These are phyloP conservation scores for Astrothelium subdiscretum DNA, from an alignment of 495 filamentous ascomycete species.

Conservation along the genomic window DNA sequence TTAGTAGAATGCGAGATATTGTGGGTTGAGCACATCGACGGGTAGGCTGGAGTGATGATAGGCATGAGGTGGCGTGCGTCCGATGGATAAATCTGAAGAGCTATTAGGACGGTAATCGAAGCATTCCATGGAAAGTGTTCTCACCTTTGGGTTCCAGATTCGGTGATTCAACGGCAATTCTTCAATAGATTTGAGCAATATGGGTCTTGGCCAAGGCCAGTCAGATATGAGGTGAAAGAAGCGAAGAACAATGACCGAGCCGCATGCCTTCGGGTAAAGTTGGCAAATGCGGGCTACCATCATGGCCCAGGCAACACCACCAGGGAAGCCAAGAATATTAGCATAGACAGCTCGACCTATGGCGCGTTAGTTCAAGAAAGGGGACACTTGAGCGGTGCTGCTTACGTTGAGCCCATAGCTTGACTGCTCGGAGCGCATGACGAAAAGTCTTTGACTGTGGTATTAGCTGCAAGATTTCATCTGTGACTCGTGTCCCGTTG, in stretches of 20 bases:
- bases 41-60: constrained; percentile 90
- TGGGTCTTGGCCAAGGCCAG: constrained; percentile 90
- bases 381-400: neutral
- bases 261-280: constrained; percentile 86
- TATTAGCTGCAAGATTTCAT: constrained; percentile 78
- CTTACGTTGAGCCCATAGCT: constrained; percentile 86
- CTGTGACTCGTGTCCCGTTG: constrained; percentile 87
- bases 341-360: constrained; percentile 75
- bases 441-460: constrained; percentile 83
- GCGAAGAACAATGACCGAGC: constrained; percentile 72
- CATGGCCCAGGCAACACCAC: constrained; percentile 97
- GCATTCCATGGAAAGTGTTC: neutral
- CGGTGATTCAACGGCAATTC: constrained; percentile 65
- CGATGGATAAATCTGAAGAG: constrained; percentile 56
- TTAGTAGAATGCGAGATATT: constrained; percentile 83
- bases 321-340: constrained; percentile 91
- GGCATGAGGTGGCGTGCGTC: constrained; percentile 88
- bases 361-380: constrained; percentile 4
- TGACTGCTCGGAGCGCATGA: constrained; percentile 77
- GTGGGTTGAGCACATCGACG: constrained; percentile 92
- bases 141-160: constrained; percentile 89
- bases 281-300: constrained; percentile 91
- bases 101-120: neutral
- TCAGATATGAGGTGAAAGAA: constrained; percentile 86
- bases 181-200: constrained; percentile 80